Conservation (phyloP, 2,329 filamentous ascomycete species). For the Xylariaceae sp. region DNA sequence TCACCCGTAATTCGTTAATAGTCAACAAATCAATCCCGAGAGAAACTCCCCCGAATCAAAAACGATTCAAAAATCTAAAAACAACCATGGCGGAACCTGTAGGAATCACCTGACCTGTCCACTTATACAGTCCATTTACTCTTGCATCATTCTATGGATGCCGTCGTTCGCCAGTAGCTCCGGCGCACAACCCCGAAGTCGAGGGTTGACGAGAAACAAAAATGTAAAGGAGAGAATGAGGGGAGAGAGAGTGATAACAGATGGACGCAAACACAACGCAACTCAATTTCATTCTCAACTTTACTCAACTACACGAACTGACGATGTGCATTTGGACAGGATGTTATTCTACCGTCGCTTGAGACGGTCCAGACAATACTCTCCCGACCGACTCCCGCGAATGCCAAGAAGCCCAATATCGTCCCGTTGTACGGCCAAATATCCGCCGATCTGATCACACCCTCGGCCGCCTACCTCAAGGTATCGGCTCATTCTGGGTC, state of each 20-base stretch:
- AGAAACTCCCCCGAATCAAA: too few relatives aligned
- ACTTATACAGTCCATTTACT: background rate
- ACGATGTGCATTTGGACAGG: conserved; percentile 26
- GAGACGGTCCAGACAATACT: conserved; percentile 42
- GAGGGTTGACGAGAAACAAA: background rate
- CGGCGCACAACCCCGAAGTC: background rate
- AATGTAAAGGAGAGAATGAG: background rate
- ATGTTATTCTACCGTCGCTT: conserved; percentile 41
- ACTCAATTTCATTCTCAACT: background rate
- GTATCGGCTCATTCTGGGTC: conserved; percentile 69
- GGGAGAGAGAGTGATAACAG: background rate
- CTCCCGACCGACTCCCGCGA: conserved; percentile 31
- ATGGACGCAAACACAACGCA: background rate
- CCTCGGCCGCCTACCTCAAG: conserved; percentile 92
- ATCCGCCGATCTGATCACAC: conserved; percentile 87
- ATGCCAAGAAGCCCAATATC: conserved; percentile 55
- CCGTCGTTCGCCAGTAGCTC: background rate
- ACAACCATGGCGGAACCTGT: conserved; percentile 20
- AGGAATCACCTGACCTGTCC: conserved; percentile 8
- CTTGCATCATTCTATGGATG: background rate
- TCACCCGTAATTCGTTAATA: too few relatives aligned
- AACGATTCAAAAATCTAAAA: background rate
- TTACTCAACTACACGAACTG: background rate
- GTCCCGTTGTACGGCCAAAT: conserved; percentile 80
- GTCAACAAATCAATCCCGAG: too few relatives aligned